These are phyloP conservation scores for Eimeria necatrix DNA, from an alignment of 169 alveolate genomes.

Conservation along the genomic window DNA sequence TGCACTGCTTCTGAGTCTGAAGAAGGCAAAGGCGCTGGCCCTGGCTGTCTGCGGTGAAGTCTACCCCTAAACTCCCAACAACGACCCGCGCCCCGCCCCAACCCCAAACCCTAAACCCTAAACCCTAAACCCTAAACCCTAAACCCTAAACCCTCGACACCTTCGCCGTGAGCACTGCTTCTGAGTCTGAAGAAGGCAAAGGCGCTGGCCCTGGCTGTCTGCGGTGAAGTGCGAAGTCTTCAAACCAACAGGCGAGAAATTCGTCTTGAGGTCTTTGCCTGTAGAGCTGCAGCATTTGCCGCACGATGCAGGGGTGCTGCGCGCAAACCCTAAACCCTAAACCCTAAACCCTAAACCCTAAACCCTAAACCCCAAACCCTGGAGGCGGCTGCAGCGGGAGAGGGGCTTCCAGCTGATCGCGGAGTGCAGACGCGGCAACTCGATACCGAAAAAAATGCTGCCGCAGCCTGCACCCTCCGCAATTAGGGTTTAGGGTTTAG, in stretches of 20 bases:
- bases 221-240: constrained; percentile 55
- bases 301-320: constrained; percentile 76
- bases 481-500: not conserved
- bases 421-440: no score
- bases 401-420: no score
- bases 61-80: not conserved
- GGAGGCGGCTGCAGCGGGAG: no score
- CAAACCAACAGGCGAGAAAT: constrained; percentile 79
- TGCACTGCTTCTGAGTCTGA: not conserved
- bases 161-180: not conserved
- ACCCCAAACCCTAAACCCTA: no score
- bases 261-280: constrained; percentile 76
- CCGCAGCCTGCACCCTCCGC: no score
- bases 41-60: not conserved
- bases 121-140: not conserved
- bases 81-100: not conserved
- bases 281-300: constrained; percentile 65
- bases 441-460: no score
- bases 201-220: not conserved
- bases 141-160: no score
- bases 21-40: not conserved
- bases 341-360: constrained; percentile 14
- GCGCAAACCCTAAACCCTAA: not conserved
- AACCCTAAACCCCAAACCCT: constrained; percentile 27
- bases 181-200: not conserved